phyloP scores from a whole-genome alignment of 306 rosid species.

The Casuarina glauca region DNA sequence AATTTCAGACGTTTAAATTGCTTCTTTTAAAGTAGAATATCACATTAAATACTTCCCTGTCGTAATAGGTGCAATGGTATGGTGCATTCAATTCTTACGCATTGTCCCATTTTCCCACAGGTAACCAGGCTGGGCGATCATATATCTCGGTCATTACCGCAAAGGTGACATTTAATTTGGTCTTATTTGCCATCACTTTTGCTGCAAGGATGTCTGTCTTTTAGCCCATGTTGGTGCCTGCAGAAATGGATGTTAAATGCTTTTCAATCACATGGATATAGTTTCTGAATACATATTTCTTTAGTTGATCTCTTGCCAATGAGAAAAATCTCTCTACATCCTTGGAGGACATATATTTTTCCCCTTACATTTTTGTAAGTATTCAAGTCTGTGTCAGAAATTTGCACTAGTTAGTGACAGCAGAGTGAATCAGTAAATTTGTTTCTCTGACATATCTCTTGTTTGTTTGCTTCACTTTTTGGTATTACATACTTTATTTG shows the following conservation, averaged over 20 bases:
- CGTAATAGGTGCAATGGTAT: neutral
- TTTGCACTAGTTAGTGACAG: conserved; percentile 66
- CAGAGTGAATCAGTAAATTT: conserved; percentile 57
- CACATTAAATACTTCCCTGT: neutral
- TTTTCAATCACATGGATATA: neutral
- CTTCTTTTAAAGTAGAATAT: neutral
- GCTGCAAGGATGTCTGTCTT: conserved; percentile 18
- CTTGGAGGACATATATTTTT: conserved; percentile 12
- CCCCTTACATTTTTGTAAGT: conserved; percentile 73
- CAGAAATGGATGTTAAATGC: neutral
- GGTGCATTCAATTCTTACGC: conserved; percentile 25
- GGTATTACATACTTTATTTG: conserved; percentile 12
- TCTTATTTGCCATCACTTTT: conserved; percentile 14
- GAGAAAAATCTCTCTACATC: too few species aligned
- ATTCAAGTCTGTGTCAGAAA: conserved; percentile 83
- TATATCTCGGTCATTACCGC: conserved; percentile 75
- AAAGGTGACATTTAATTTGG: conserved; percentile 59
- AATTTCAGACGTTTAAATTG: neutral
- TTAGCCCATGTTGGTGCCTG: neutral
- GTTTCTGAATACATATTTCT: neutral
- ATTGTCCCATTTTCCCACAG: conserved; percentile 46
- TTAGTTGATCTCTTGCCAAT: neutral
- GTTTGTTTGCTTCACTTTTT: conserved; percentile 6
- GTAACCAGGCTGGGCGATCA: conserved; percentile 75
- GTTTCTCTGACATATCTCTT: conserved; percentile 4